These are phyloP conservation scores for Kwoniella sp. DNA, from an alignment of 768 basidiomycete species.

Conservation along the genomic window DNA sequence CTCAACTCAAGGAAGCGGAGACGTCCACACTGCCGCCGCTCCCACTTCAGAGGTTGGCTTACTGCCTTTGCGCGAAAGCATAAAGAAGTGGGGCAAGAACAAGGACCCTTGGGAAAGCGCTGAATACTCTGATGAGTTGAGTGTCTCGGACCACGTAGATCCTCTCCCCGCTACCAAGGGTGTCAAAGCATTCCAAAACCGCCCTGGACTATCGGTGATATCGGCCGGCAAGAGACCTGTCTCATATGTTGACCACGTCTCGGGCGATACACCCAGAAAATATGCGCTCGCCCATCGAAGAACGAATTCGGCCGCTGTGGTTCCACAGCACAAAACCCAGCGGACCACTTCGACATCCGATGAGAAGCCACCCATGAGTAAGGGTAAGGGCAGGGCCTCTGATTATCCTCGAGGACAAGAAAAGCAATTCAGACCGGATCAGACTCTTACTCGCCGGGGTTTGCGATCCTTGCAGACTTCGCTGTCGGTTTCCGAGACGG, in stretches of 20 bases:
- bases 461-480: not conserved
- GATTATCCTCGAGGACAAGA: not conserved
- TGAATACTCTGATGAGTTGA: slow-evolving; percentile 21
- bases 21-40: not conserved
- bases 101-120: slow-evolving; percentile 18
- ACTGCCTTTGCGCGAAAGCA: not conserved
- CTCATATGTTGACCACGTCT: slow-evolving; percentile 1
- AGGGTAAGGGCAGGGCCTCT: too few species aligned
- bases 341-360: too few species aligned
- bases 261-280: slow-evolving; percentile 11
- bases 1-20: not conserved
- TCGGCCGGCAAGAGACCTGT: slow-evolving; percentile 1
- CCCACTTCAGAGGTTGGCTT: not conserved
- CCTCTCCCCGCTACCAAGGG: too few species aligned
- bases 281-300: slow-evolving; percentile 21
- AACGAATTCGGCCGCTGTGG: not conserved
- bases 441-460: slow-evolving; percentile 10
- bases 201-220: not conserved
- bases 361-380: not conserved
- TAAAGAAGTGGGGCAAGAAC: not conserved
- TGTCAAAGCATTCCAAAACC: not conserved
- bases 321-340: not conserved
- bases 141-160: slow-evolving; percentile 1
- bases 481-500: not conserved
- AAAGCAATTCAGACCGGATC: slow-evolving; percentile 6